Base-by-base conservation (phyloP, 768 basidiomycete species). In the Hericium rajendrae region DNA sequence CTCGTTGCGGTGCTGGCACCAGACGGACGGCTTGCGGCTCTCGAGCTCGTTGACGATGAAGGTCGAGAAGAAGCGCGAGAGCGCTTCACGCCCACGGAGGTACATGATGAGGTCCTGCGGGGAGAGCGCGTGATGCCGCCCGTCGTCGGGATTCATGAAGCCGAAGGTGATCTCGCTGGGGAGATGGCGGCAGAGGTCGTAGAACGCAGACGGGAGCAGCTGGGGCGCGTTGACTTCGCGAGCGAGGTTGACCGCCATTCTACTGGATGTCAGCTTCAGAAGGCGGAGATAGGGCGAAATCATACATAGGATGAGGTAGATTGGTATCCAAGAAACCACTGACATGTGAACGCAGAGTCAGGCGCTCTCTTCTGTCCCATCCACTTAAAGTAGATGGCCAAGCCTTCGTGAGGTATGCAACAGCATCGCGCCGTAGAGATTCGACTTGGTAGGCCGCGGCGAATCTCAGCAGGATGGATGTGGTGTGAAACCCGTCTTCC, bases 1-100 rank as follows among this genome's bases (percentile, higher is more conserved):
- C 32, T 60, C 52, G 28, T 40, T 40, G 28, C 56, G 61, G 41
- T 55, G 61, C 26, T 51, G 32, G 52, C 62, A 62, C 59, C 65
- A 65, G 9, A 65, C 40, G 13, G 80, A 78, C 16, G 82, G 73
- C 39, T 75, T 67, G 59, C 88, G 75, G 50, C 83, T 82, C 71
- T 89, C 87, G 20, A 89, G 76, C 59, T 88, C 79, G 64, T 83
- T 83, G 54, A 84, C 83, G 64, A 90, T 79, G 67, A 90, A 90
- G 9, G 84, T 85, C 11, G 87, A 88, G 54, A 90, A 79, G 69
- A 81, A 89, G 46, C 86, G 82, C 10, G 85, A 82, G 11, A 80
- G 78, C 54, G 84, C 79, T 70, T 90, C 87, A 55, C 86, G 83
- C 9, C 88, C 88, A 57, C 78, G 81, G 9, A 88, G 74, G 41